Evolutionary conservation across 495 filamentous ascomycete genomes (phyloP), one percentile per base, ranked within the genome.

Genomic region (Hapsidospora chrysogenum): DNA sequence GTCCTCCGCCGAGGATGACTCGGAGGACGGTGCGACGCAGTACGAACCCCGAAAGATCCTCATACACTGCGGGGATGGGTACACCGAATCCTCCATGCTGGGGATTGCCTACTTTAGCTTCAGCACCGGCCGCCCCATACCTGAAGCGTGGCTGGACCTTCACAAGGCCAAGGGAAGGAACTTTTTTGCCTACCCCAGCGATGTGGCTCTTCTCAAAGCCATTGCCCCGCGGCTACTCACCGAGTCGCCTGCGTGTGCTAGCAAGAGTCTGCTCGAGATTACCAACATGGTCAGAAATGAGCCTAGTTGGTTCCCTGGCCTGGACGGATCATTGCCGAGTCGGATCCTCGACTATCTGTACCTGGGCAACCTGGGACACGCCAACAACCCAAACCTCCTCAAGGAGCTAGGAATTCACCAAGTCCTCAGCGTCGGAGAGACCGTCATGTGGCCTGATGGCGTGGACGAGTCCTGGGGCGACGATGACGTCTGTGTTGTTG

Each of bases 281-380:
- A 63, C 63, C 32, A 43, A 44, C 5, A 43, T 69, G 17, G 49
- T 58, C 7, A 55, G 39, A 27, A 37, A 58, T 9, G 72, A 79
- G 47, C 86, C 87, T 3, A 54, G 66, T 18, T 97, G 89, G 89
- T 70, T 92, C 26, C 57, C 66, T 14, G 71, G 70, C 27, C 80
- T 94, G 48, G 89, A 97, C 45, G 89, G 89, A 4, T 89, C 81
- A 35, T 61, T 97, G 3, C 89, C 89, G 0, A 92, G 81, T 45
- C 70, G 86, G 3, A 72, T 97, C 30, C 52, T 93, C 17, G 74
- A 80, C n/a, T 93, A 95, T 49, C 84, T 96, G 75, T 96, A 96
- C 49, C 65, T 96, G 13, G 87, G 87, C 1, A 96, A 95, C 49
- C 64, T 96, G 3, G 69, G 70, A 2, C 87, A 96, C 42, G 87